These are phyloP conservation scores for Lippia alba DNA, from an alignment of 305 asterid genomes.

Conservation along the genomic window DNA sequence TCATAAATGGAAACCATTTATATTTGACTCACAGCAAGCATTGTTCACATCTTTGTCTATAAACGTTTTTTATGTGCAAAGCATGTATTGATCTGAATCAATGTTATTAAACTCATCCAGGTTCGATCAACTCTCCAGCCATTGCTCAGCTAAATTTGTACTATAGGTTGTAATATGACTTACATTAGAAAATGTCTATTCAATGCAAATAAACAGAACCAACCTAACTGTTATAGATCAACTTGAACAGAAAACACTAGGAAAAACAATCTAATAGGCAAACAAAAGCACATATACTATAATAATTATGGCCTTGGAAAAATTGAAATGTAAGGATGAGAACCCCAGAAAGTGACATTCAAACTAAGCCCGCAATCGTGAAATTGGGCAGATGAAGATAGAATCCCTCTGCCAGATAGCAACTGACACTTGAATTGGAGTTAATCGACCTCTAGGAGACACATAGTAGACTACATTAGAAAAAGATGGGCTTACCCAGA, in stretches of 20 bases:
- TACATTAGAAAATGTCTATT: neutral
- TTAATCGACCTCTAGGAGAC: too few relatives aligned
- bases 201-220: neutral
- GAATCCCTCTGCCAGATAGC: neutral
- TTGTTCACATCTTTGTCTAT: neutral
- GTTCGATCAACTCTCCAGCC: neutral
- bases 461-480: too few relatives aligned
- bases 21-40: constrained; percentile 9
- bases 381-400: neutral
- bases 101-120: neutral
- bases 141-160: neutral
- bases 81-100: neutral
- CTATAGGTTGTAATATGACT: neutral
- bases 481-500: constrained; percentile 61
- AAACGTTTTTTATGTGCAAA: constrained; percentile 4
- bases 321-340: neutral
- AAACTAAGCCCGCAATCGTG: neutral
- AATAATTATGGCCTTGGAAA: neutral
- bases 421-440: constrained; percentile 7
- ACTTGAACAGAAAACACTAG: neutral
- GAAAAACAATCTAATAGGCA: neutral
- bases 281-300: neutral
- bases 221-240: neutral
- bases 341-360: neutral
- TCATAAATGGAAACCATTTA: neutral